Conservation (phyloP, 768 basidiomycete genomes). For the Porpolomopsis calyptriformis region DNA sequence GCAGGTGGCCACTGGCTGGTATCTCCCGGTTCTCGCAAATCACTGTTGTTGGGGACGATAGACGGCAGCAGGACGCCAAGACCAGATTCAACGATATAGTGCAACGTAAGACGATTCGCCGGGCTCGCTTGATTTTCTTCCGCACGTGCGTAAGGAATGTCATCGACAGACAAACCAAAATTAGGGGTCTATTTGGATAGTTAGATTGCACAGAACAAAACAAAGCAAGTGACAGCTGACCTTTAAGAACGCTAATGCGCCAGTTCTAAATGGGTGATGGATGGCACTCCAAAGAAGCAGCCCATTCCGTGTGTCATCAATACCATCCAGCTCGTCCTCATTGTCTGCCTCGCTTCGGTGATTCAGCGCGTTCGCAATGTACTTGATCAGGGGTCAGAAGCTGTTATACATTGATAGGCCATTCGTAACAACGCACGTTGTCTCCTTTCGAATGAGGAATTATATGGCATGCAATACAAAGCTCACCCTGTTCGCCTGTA, state of each 20-base stretch:
- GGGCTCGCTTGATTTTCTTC: constrained; percentile 4
- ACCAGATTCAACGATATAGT: constrained; percentile 2
- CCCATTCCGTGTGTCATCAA: constrained; percentile 11
- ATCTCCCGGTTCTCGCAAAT: constrained; percentile 7
- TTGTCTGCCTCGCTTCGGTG: constrained; percentile 5
- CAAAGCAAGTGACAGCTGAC: constrained; percentile 9
- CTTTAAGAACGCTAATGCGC: constrained; percentile 10
- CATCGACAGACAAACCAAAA: constrained; percentile 8
- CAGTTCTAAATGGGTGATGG: constrained; percentile 9
- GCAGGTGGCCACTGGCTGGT: constrained; percentile 7
- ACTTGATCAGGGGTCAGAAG: constrained; percentile 8
- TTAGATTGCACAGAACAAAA: constrained; percentile 4
- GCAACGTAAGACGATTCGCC: constrained; percentile 9
- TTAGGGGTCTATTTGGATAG: constrained; percentile 8
- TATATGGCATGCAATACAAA: constrained; percentile 9
- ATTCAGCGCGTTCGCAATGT: constrained; percentile 5
- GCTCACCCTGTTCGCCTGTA: constrained; percentile 2
- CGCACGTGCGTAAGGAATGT: constrained; percentile 7
- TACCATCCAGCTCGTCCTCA: constrained; percentile 6
- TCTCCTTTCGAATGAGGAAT: constrained; percentile 12
- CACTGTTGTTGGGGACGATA: constrained; percentile 2
- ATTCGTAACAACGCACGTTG: constrained; percentile 8
- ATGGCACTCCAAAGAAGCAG: constrained; percentile 5
- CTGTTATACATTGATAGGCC: not conserved
- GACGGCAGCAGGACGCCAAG: not conserved